Base-by-base conservation (phyloP, 163 green algal species). In the Scenedesmus sp. region DNA sequence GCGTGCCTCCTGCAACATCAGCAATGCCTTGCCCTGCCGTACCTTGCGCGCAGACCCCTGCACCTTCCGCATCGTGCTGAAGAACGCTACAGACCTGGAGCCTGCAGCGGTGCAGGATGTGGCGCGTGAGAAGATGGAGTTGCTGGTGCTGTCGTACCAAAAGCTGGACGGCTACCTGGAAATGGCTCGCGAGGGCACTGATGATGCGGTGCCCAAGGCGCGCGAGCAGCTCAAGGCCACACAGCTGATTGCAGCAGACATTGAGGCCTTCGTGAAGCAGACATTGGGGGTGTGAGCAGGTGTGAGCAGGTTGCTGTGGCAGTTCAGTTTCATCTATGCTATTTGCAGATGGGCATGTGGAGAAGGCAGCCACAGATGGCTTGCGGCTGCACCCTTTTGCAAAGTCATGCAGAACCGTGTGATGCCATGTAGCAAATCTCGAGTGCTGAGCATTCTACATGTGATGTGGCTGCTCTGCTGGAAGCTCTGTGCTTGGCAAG, bases 61-160 rank as follows among this genome's bases (percentile, higher is more conserved):
- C 92, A 94, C 92, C 46, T 94, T 91, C 26, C 82, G 92, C 81
- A 94, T 92, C 82, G 82, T 94, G 9, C 74, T 94, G 52, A 91
- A 91, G n/a, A 94, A 91, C 79, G 83, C 60, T 2, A 93, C 88
- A 46, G 26, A 66, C 23, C 52, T 93, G 46, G 83, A 91, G 74
- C 76, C 86, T 13, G 16, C 87, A 54, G 74, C 16, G 3, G 46
- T 64, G 20, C 73, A 91, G 83, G 34, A 83, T 18, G 90, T 20
- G 52, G 90, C 67, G 10, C 59, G 46, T 15, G 82, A 82, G 16
- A 94, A 89, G 87, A 88, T 91, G 81, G 87, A 92, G 46, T n/a
- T 18, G 55, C 83, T 93, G 70, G 88, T 89, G 55, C 84, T 92
- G 88, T 82, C 84, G 20, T 94, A 94, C 84, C 83, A 94, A 84